Evolutionary conservation across 371 early-diverging fungal genomes (phyloP).

Genomic region (Funneliformis caledonium): DNA sequence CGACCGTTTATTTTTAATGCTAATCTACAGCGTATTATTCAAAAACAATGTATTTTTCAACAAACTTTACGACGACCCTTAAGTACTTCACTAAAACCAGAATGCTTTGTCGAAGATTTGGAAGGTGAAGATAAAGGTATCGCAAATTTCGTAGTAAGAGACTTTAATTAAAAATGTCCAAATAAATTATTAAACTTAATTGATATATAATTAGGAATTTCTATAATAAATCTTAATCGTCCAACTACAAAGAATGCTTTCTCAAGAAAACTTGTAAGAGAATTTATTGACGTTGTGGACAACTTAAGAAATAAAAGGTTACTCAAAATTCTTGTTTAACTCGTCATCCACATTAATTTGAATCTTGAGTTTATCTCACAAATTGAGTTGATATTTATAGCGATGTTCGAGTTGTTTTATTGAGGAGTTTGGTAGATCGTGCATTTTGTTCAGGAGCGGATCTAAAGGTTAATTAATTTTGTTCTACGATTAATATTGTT

Average conservation of each 20-base stretch:
- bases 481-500: background rate
- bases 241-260: slow-evolving; percentile 91
- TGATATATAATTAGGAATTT: slow-evolving; percentile 64
- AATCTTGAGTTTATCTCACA: too few species aligned
- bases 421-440: slow-evolving; percentile 79
- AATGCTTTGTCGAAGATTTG: slow-evolving; percentile 69
- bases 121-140: slow-evolving; percentile 59
- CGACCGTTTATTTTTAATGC: background rate
- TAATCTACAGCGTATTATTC: background rate
- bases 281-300: slow-evolving; percentile 73
- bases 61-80: background rate
- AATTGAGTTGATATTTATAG: slow-evolving; percentile 42
- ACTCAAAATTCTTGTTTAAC: background rate
- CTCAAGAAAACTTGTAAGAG: slow-evolving; percentile 74
- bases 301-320: slow-evolving; percentile 64
- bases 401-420: slow-evolving; percentile 77
- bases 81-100: slow-evolving; percentile 46
- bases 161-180: background rate
- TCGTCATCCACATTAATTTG: background rate
- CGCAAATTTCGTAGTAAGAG: slow-evolving; percentile 42
- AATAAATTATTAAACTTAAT: background rate
- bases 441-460: slow-evolving; percentile 98
- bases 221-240: slow-evolving; percentile 82
- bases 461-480: slow-evolving; percentile 70
- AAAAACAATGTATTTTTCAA: background rate